Percentiles rank a stretch among this genome's conserved stretches.
Conservation (phyloP, 331 rosid species). For the Arachis monticola region DNA sequence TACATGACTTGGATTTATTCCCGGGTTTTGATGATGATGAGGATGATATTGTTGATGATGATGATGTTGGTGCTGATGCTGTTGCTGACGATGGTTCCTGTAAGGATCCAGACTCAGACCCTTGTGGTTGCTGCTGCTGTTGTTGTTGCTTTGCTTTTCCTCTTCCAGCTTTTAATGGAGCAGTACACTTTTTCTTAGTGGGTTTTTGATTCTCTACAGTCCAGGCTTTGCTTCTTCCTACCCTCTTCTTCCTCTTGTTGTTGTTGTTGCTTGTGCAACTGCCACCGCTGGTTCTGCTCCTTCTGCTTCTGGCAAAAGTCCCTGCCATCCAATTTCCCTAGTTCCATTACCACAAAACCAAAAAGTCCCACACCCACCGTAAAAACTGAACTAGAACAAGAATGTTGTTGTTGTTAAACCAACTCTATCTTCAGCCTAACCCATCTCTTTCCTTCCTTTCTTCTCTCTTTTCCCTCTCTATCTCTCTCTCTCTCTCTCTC, state of each 20-base stretch:
- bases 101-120: conserved; percentile 94
- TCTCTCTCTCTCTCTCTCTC: background rate
- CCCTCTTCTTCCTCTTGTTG: conserved; percentile 32
- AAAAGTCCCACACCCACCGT: background rate
- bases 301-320: conserved; percentile 49
- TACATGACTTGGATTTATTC: conserved; percentile 46
- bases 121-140: conserved; percentile 45
- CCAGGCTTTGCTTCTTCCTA: conserved; percentile 25
- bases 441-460: conserved; percentile 50
- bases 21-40: conserved; percentile 23
- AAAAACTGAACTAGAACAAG: conserved; percentile 37
- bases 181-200: conserved; percentile 37
- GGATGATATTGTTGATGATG: conserved; percentile 3
- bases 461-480: background rate
- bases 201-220: conserved; percentile 31
- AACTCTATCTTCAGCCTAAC: conserved; percentile 61
- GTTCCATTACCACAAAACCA: conserved; percentile 59
- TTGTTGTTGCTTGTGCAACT: conserved; percentile 43
- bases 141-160: conserved; percentile 50
- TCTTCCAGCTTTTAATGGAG: conserved; percentile 79
- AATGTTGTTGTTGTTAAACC: conserved; percentile 34
- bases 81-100: conserved; percentile 50
- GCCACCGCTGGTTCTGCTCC: conserved; percentile 42
- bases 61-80: conserved; percentile 29
- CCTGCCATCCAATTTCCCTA: conserved; percentile 73